These are phyloP conservation scores for Geotrichum ghanense DNA, from an alignment of 805 yeast species.

Conservation along the genomic window DNA sequence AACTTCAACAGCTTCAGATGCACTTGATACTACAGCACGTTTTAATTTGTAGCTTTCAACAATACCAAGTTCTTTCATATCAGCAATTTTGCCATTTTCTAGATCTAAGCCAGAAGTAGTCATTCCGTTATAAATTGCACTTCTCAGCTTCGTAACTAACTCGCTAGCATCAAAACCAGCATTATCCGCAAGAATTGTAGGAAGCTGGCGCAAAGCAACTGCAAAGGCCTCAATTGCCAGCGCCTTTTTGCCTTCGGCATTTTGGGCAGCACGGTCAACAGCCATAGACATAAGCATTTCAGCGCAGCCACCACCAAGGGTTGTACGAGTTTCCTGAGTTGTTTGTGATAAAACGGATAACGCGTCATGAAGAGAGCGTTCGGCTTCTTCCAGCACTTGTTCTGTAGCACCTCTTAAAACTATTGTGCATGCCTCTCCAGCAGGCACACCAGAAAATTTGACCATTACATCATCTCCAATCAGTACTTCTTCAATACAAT, in stretches of 20 bases:
- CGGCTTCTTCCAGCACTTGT: slow-evolving; percentile 92
- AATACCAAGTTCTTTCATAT: slow-evolving; percentile 87
- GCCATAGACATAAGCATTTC: slow-evolving; percentile 97
- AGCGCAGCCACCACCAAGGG: slow-evolving; percentile 90
- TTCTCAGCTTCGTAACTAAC: slow-evolving; percentile 77
- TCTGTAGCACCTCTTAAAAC: slow-evolving; percentile 97
- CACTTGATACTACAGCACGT: slow-evolving; percentile 86
- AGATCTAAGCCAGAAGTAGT: slow-evolving; percentile 86
- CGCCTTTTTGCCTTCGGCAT: slow-evolving; percentile 85
- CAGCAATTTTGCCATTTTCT: slow-evolving; percentile 74
- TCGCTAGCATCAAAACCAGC: slow-evolving; percentile 96
- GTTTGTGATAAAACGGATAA: slow-evolving; percentile 91
- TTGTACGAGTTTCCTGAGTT: slow-evolving; percentile 82
- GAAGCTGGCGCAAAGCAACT: slow-evolving; percentile 85
- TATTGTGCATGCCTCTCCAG: slow-evolving; percentile 93
- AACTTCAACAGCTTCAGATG: slow-evolving; percentile 97
- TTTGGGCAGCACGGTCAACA: slow-evolving; percentile 85
- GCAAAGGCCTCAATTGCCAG: slow-evolving; percentile 93
- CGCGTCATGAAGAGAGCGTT: slow-evolving; percentile 94
- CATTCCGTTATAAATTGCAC: slow-evolving; percentile 86
- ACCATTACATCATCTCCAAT: slow-evolving; percentile 89
- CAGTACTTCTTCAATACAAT: slow-evolving; percentile 76
- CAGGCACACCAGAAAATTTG: slow-evolving; percentile 89
- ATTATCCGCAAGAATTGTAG: slow-evolving; percentile 91
- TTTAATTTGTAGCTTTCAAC: slow-evolving; percentile 90